Conservation (phyloP, 192 early-diverging fungal genomes). For the Coemansia interrupta region DNA sequence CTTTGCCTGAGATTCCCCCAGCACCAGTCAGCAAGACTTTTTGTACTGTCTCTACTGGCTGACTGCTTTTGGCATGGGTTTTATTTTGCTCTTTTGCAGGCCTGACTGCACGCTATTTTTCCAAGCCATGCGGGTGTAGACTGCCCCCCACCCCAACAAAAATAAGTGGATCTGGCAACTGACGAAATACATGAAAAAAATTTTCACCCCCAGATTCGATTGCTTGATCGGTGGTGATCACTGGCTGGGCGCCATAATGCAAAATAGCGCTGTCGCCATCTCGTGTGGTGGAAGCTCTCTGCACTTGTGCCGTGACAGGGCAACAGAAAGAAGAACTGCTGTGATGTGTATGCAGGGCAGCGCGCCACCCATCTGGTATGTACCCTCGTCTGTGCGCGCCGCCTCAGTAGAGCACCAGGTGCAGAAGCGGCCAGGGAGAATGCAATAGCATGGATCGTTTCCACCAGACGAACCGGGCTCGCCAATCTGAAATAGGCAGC, state of each 20-base stretch:
- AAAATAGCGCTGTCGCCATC: slow-evolving; percentile 35
- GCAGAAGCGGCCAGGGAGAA: slow-evolving; percentile 48
- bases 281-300: slow-evolving; percentile 27
- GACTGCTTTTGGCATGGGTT: too few species aligned
- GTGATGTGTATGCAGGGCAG: slow-evolving; percentile 37
- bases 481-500: slow-evolving; percentile 30
- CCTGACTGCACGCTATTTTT: slow-evolving; percentile 2
- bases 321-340: slow-evolving; percentile 37
- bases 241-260: slow-evolving; percentile 1
- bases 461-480: slow-evolving; percentile 4
- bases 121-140: neutral
- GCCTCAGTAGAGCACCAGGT: slow-evolving; percentile 16
- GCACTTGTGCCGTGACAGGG: slow-evolving; percentile 27
- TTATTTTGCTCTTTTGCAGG: neutral
- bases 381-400: neutral
- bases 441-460: slow-evolving; percentile 35
- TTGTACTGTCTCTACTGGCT: too few species aligned
- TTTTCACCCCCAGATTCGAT: slow-evolving; percentile 15
- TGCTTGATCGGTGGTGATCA: slow-evolving; percentile 11
- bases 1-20: neutral
- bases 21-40: too few species aligned
- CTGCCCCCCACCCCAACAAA: too few species aligned
- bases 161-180: too few species aligned
- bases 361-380: slow-evolving; percentile 6
- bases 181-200: slow-evolving; percentile 12